These are phyloP conservation scores for Lenwebbia sp. DNA, from an alignment of 345 rosid species.

Conservation along the genomic window DNA sequence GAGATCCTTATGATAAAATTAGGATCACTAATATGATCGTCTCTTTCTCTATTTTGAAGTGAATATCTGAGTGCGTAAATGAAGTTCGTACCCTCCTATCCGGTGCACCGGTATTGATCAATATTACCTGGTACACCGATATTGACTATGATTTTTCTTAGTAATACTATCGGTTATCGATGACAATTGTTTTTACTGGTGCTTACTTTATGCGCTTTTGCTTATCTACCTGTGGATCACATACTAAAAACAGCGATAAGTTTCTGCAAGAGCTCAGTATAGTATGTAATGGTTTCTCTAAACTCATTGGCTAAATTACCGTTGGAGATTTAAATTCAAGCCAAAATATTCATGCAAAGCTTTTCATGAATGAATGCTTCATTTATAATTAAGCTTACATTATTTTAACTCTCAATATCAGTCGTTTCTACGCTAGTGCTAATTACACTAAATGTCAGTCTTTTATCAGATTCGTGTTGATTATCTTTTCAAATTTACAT, in stretches of 20 bases:
- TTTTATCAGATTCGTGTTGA: neutral
- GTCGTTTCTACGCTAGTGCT: neutral
- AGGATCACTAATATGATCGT: too few relatives aligned
- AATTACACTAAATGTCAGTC: neutral
- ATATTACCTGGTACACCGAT: too few relatives aligned
- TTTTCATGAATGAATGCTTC: neutral
- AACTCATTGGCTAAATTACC: neutral
- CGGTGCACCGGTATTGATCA: too few relatives aligned
- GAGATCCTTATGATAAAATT: too few relatives aligned
- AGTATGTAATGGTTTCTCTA: neutral
- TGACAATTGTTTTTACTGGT: neutral
- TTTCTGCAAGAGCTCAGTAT: neutral
- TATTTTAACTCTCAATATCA: neutral
- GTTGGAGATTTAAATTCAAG: neutral
- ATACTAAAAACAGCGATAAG: rapidly evolving
- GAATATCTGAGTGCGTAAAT: too few relatives aligned
- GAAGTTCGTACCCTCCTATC: too few relatives aligned
- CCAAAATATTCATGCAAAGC: neutral
- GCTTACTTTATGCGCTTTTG: neutral
- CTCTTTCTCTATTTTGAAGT: too few relatives aligned
- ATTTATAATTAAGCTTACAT: neutral
- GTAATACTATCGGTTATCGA: neutral
- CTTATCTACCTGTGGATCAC: neutral
- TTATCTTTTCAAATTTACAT: neutral
- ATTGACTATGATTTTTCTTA: neutral